Evolutionary conservation across 2,329 filamentous ascomycete species (phyloP).

Genomic region (Colletotrichum chlorophyti): DNA sequence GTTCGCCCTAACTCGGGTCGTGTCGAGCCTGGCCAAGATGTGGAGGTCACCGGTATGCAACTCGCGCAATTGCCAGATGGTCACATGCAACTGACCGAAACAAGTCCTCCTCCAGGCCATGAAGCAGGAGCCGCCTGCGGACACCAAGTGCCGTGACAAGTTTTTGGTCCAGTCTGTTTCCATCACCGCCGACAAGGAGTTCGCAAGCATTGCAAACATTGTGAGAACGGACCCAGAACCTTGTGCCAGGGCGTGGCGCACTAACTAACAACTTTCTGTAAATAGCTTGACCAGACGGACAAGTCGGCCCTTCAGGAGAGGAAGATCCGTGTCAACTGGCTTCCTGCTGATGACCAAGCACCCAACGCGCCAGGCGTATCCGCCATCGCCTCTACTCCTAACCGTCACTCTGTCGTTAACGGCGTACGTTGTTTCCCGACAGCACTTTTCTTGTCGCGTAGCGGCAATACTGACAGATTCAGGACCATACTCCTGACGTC

Average conservation of each 20-base stretch:
- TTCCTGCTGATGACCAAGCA: constrained; percentile 64
- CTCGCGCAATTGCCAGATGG: constrained; percentile 19
- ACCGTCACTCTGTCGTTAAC: constrained; percentile 45
- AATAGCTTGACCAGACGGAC: constrained; percentile 78
- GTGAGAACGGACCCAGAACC: constrained; percentile 32
- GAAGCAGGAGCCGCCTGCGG: constrained; percentile 88
- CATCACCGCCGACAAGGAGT: constrained; percentile 84
- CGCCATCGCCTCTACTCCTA: constrained; percentile 45
- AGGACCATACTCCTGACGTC: constrained; percentile 51
- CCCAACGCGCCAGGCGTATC: constrained; percentile 30
- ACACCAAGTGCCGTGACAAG: constrained; percentile 95
- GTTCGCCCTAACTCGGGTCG: constrained; percentile 96
- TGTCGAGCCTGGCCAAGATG: constrained; percentile 87
- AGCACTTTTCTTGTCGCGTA: background rate
- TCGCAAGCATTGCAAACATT: constrained; percentile 69
- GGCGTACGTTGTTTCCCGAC: constrained; percentile 31
- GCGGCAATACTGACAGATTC: constrained; percentile 30
- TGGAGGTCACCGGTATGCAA: constrained; percentile 86
- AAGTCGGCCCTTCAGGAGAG: constrained; percentile 86
- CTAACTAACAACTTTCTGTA: constrained; percentile 15
- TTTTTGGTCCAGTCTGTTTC: constrained; percentile 94
- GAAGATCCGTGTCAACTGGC: constrained; percentile 93
- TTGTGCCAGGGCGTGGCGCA: background rate
- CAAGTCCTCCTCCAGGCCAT: constrained; percentile 94
- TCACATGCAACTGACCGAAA: constrained; percentile 33